A percentile compares a stretch with the other conserved stretches of the same genome.
These are phyloP conservation scores for Oryza nivara DNA, from an alignment of 176 grass and related monocot species.

Conservation along the genomic window DNA sequence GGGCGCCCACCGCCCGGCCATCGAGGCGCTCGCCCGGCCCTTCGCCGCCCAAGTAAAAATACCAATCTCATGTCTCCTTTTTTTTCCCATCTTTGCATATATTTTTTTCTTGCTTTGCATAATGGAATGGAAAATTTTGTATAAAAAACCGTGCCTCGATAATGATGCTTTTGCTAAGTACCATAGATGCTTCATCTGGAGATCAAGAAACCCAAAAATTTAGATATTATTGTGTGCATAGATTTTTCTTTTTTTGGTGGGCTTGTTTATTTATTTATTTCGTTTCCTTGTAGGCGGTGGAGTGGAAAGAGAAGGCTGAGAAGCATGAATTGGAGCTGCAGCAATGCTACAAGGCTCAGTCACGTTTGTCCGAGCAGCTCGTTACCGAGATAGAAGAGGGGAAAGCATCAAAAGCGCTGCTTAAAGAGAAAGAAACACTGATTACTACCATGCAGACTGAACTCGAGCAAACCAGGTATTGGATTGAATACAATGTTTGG, in stretches of 20 bases:
- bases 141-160: neutral
- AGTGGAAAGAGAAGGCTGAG: constrained; percentile 97
- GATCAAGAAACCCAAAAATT: neutral
- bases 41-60: constrained; percentile 68
- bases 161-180: neutral
- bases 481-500: constrained; percentile 38
- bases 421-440: constrained; percentile 77
- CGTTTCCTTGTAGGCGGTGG: constrained; percentile 54
- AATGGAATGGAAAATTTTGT: neutral
- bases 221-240: neutral
- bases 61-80: constrained; percentile 22
- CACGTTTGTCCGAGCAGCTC: constrained; percentile 73
- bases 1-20: constrained; percentile 74
- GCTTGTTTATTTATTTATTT: constrained; percentile 29
- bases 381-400: constrained; percentile 69
- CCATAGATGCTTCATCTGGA: neutral
- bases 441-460: constrained; percentile 60
- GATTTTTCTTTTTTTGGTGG: constrained; percentile 9
- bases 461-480: constrained; percentile 70
- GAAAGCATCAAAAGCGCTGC: constrained; percentile 61
- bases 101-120: neutral
- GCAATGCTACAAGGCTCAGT: constrained; percentile 90
- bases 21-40: constrained; percentile 71
- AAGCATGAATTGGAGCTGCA: constrained; percentile 82
- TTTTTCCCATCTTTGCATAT: neutral